Evolutionary conservation across 352 stramenopile genomes (phyloP), one percentile per base, ranked within the genome.

Genomic region (Globisporangium irregulare): DNA sequence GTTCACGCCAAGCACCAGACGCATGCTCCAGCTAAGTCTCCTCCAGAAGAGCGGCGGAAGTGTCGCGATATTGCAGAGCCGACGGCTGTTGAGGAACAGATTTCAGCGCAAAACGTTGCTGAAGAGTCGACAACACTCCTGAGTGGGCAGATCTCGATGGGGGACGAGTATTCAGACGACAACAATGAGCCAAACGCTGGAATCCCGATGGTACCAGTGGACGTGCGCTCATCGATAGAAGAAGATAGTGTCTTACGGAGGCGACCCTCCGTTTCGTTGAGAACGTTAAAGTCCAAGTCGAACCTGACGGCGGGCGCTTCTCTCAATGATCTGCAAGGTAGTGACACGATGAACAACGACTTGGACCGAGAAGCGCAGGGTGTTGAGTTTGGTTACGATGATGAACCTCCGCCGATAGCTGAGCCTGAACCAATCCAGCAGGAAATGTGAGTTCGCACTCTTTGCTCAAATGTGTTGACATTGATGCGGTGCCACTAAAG

Each of bases 381-480:
- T 20, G 58, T 85, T 4, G 75, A 62, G 15, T 87, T 82, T 64
- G 81, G 70, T 12, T 87, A 89, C 56, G 81, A 84, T 38, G 68
- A 79, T 3, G 69, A 75, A 18, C n/a, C 43, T 8, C 29, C 51
- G 25, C 38, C 32, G 48, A 36, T 59, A 54, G 12, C 14, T 1
- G 48, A 41, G 62, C 22, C 27, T 8, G 68, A 59, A 3, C 51
- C 36, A 43, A 50, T 59, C 10, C 14, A 32, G 7, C 54, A 63
- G 36, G 67, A 73, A 5, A 62, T 20, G 63, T 73, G 32, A 25
- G 64, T 66, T 36, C 12, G 32, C 58, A 25, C 4, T 20, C 32
- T 22, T 57, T 48, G 9, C 10, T 32, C 25, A 38, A 36, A 58
- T 12, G 5, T 27, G 12, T 58, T 58, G 51, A 58, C 0, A 36